Evolutionary conservation across 2,329 filamentous ascomycete species (phyloP).

Genomic region (Epichloe coenophiala): DNA sequence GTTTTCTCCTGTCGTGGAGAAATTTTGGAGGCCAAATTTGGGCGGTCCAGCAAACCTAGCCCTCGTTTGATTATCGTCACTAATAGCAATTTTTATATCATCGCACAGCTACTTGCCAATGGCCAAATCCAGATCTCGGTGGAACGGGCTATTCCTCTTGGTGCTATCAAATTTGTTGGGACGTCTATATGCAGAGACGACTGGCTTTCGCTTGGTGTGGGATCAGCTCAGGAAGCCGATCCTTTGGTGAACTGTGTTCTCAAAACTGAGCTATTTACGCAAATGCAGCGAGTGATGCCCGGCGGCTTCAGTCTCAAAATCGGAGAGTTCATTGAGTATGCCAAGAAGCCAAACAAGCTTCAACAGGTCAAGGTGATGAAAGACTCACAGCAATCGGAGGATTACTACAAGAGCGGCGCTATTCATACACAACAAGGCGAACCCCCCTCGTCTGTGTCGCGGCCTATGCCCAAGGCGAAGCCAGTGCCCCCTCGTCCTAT

Average conservation of each 20-base stretch:
- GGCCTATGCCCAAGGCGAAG: conserved; percentile 75
- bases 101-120: conserved; percentile 73
- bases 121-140: conserved; percentile 67
- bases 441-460: conserved; percentile 70
- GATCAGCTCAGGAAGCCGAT: conserved; percentile 83
- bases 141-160: conserved; percentile 71
- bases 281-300: conserved; percentile 67
- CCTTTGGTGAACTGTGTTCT: conserved; percentile 87
- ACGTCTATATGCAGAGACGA: conserved; percentile 76
- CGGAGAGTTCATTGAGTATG: conserved; percentile 77
- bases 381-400: conserved; percentile 62
- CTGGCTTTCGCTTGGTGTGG: conserved; percentile 88
- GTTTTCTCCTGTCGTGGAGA: conserved; percentile 89
- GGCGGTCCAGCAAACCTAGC: conserved; percentile 85
- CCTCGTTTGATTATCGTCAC: conserved; percentile 78
- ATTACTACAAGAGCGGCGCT: conserved; percentile 86
- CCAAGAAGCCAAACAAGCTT: conserved; percentile 93
- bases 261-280: conserved; percentile 95
- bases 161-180: conserved; percentile 78
- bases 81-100: conserved; percentile 73
- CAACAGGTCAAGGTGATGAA: conserved; percentile 81
- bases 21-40: conserved; percentile 84
- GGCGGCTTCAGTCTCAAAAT: conserved; percentile 74
- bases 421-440: conserved; percentile 82
- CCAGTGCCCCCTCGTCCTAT: conserved; percentile 80